A percentile compares a stretch with the other conserved stretches of the same genome.
These are phyloP conservation scores for Saturnispora zaruensis DNA, from an alignment of 805 yeast genomes.

Conservation along the genomic window DNA sequence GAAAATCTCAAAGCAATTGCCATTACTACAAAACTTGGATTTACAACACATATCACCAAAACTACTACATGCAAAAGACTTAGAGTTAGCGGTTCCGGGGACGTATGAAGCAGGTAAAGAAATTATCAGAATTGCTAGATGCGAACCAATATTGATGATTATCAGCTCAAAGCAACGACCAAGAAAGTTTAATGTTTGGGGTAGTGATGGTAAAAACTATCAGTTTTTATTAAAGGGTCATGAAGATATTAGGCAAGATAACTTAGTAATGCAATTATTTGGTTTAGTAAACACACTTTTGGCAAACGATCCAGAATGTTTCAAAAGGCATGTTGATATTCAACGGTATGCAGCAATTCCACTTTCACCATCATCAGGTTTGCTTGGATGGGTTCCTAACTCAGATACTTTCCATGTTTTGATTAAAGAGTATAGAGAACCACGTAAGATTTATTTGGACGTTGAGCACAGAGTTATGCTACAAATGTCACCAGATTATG, in stretches of 20 bases:
- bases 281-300: constrained; percentile 89
- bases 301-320: constrained; percentile 87
- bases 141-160: constrained; percentile 78
- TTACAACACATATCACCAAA: constrained; percentile 92
- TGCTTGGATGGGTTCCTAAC: constrained; percentile 95
- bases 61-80: constrained; percentile 63
- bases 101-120: constrained; percentile 82
- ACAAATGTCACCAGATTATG: constrained; percentile 97
- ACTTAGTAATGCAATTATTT: constrained; percentile 93
- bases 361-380: constrained; percentile 91
- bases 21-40: constrained; percentile 78
- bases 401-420: constrained; percentile 94
- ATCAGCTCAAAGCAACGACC: constrained; percentile 96
- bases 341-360: constrained; percentile 93
- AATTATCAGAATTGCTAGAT: constrained; percentile 58
- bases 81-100: constrained; percentile 90
- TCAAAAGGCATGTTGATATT: constrained; percentile 88
- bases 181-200: constrained; percentile 66
- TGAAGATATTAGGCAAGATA: constrained; percentile 96
- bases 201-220: constrained; percentile 89
- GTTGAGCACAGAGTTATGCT: constrained; percentile 93
- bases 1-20: constrained; percentile 79
- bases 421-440: constrained; percentile 86
- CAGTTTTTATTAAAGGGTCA: constrained; percentile 84
- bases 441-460: constrained; percentile 78